These are phyloP conservation scores for Fermentozyma sake DNA, from an alignment of 1,139 yeast genomes.

Conservation along the genomic window DNA sequence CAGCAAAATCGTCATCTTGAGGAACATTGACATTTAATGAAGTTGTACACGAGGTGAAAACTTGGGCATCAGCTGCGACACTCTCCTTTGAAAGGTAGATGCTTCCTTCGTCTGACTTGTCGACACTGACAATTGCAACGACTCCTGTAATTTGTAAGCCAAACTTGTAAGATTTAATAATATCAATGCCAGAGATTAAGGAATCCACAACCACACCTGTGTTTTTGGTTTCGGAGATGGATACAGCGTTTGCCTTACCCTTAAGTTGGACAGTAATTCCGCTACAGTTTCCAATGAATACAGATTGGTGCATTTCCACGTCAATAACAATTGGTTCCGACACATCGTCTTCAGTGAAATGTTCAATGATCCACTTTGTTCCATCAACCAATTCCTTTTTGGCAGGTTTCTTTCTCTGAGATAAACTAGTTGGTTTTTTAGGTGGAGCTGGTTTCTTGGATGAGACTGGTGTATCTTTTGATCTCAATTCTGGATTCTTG, in stretches of 20 bases:
- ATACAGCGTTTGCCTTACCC: slow-evolving; percentile 89
- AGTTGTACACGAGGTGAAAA: slow-evolving; percentile 81
- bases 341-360: slow-evolving; percentile 52
- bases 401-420: slow-evolving; percentile 59
- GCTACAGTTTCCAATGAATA: slow-evolving; percentile 78
- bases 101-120: slow-evolving; percentile 83
- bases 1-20: slow-evolving; percentile 56
- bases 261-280: slow-evolving; percentile 74
- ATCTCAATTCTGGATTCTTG: slow-evolving; percentile 81
- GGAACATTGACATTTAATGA: slow-evolving; percentile 83
- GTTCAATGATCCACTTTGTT: slow-evolving; percentile 81
- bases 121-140: slow-evolving; percentile 80
- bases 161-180: slow-evolving; percentile 76
- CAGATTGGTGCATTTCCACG: slow-evolving; percentile 81
- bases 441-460: slow-evolving; percentile 59
- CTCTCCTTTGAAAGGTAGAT: slow-evolving; percentile 73
- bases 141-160: slow-evolving; percentile 80
- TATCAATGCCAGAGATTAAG: slow-evolving; percentile 82
- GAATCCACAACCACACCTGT: slow-evolving; percentile 79
- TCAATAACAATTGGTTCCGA: slow-evolving; percentile 57
- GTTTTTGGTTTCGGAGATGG: slow-evolving; percentile 68
- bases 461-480: slow-evolving; percentile 33
- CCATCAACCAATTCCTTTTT: slow-evolving; percentile 77
- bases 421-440: slow-evolving; percentile 66
- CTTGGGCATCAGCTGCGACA: slow-evolving; percentile 55